Evolutionary conservation across 1,139 yeast genomes (phyloP).

Genomic region (Citeromyces hawaiiensis): DNA sequence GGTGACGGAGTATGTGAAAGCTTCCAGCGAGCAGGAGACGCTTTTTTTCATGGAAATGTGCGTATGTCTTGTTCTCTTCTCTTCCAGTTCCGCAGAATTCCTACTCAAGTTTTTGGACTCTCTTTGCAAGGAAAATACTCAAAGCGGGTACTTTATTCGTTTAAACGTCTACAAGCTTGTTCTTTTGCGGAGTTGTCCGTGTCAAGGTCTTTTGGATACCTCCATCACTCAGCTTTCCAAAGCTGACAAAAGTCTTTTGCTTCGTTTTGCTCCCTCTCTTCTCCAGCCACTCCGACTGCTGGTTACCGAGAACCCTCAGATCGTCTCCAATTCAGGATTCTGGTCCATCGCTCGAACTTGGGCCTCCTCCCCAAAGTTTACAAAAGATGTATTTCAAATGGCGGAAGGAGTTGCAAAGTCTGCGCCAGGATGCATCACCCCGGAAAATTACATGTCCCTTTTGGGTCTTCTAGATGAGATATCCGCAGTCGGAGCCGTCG

Average conservation of each 20-base stretch:
- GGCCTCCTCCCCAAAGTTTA: slow-evolving; percentile 40
- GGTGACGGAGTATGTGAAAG: slow-evolving; percentile 17
- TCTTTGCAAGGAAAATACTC: slow-evolving; percentile 11
- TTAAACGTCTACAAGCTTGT: slow-evolving; percentile 26
- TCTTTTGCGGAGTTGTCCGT: slow-evolving; percentile 21
- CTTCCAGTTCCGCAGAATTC: slow-evolving; percentile 22
- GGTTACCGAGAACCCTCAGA: slow-evolving; percentile 21
- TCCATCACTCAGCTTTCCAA: slow-evolving; percentile 18
- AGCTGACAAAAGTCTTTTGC: slow-evolving; percentile 23
- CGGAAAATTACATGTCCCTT: slow-evolving; percentile 44
- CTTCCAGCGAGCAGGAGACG: slow-evolving; percentile 21
- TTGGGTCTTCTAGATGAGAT: slow-evolving; percentile 69
- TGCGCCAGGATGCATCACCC: slow-evolving; percentile 24
- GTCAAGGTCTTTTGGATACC: slow-evolving; percentile 13
- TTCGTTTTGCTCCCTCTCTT: slow-evolving; percentile 35
- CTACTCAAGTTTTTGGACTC: slow-evolving; percentile 11
- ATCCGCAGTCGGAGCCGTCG: slow-evolving; percentile 72
- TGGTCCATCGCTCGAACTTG: slow-evolving; percentile 52
- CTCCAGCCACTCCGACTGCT: slow-evolving; percentile 40
- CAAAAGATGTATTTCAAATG: slow-evolving; percentile 35
- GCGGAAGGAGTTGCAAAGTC: slow-evolving; percentile 28
- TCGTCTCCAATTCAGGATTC: slow-evolving; percentile 18
- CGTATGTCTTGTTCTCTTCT: slow-evolving; percentile 34
- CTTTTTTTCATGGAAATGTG: slow-evolving; percentile 42
- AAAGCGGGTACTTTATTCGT: slow-evolving; percentile 11